phyloP scores from a whole-genome alignment of 352 stramenopile species.

The Phytophthora multivora region DNA sequence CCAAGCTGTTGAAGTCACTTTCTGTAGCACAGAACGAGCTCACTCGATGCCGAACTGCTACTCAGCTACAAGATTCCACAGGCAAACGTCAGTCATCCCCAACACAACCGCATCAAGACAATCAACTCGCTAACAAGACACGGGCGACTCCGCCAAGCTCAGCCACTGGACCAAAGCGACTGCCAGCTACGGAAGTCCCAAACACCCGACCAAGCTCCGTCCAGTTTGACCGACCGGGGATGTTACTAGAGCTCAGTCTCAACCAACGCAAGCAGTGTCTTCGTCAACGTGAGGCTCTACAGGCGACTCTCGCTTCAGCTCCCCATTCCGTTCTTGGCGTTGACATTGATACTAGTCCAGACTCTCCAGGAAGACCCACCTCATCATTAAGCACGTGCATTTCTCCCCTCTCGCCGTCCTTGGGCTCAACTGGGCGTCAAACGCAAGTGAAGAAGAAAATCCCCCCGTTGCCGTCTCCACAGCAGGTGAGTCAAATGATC shows the following conservation, averaged over 20 bases:
- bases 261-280: slow-evolving; percentile 72
- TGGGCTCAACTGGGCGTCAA: not conserved
- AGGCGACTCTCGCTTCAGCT: slow-evolving; percentile 38
- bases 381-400: slow-evolving; percentile 12
- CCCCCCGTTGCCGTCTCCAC: slow-evolving; percentile 54
- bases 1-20: slow-evolving; percentile 61
- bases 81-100: slow-evolving; percentile 16
- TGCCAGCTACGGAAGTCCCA: slow-evolving; percentile 25
- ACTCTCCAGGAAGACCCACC: slow-evolving; percentile 14
- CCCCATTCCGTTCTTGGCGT: slow-evolving; percentile 70
- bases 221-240: slow-evolving; percentile 61
- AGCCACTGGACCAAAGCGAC: slow-evolving; percentile 17
- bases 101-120: slow-evolving; percentile 12
- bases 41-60: slow-evolving; percentile 43
- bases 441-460: slow-evolving; percentile 45
- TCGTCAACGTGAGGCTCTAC: slow-evolving; percentile 49
- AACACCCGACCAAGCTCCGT: slow-evolving; percentile 55
- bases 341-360: slow-evolving; percentile 31
- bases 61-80: slow-evolving; percentile 3
- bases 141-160: slow-evolving; percentile 20
- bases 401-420: slow-evolving; percentile 9
- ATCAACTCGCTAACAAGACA: slow-evolving; percentile 15
- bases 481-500: slow-evolving; percentile 67
- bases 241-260: slow-evolving; percentile 73
- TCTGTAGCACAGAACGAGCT: slow-evolving; percentile 59